Conservation (phyloP, 129 eudicot species). For the Oenanthe sinensis region DNA sequence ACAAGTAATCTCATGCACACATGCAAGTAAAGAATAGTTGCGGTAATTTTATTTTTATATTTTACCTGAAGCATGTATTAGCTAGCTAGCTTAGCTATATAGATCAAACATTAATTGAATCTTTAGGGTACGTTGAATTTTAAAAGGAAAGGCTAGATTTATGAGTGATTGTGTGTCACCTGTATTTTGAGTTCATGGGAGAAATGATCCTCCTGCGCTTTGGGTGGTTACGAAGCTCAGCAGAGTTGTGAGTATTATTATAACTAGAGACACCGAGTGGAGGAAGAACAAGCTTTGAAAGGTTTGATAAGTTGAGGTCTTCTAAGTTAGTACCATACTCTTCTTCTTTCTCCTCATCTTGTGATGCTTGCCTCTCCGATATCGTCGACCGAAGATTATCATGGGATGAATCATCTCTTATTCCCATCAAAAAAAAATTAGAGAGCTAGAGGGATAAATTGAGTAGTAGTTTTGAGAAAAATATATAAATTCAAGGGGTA, state of each 20-base stretch:
- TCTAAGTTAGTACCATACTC: conserved; percentile 8
- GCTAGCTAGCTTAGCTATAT: too few relatives aligned
- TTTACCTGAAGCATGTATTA: too few relatives aligned
- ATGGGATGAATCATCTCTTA: background rate
- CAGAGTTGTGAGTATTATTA: background rate
- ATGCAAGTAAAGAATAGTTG: background rate
- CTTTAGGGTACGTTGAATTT: too few relatives aligned
- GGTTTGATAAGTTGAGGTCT: conserved; percentile 37
- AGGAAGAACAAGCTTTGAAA: conserved; percentile 74
- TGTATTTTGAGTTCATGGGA: conserved; percentile 64
- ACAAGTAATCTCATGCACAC: conserved; percentile 1
- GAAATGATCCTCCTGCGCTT: conserved; percentile 36
- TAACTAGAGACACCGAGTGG: conserved; percentile 56
- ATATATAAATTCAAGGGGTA: background rate
- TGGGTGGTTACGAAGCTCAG: conserved; percentile 13
- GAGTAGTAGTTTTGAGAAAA: background rate
- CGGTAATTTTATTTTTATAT: too few relatives aligned
- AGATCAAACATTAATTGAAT: too few relatives aligned
- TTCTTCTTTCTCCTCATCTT: conserved; percentile 15
- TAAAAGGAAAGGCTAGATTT: background rate
- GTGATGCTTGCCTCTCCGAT: background rate
- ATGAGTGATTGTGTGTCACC: conserved; percentile 29
- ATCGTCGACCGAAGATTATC: background rate
- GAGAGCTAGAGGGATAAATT: background rate
- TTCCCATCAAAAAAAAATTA: background rate